Evolutionary conservation across 148 eudicot genomes (phyloP), one percentile per base, ranked within the genome.

Genomic region (Simmondsia chinensis): DNA sequence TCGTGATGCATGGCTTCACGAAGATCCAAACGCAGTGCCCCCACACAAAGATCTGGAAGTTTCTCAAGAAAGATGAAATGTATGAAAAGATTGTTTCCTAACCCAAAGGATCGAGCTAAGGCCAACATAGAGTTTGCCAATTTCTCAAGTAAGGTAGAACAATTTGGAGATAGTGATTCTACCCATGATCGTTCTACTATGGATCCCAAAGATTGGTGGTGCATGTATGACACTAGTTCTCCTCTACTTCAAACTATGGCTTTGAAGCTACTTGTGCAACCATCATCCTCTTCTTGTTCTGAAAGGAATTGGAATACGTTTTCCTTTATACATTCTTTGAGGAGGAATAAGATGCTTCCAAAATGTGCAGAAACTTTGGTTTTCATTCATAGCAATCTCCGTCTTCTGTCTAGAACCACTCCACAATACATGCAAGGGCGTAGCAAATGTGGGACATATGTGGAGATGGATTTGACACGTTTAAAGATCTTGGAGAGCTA

Each of bases 251-350:
- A 57, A 38, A 9, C 14, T 1, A 17, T 57, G 0, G 47, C 47
- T 6, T 20, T 56, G 2, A 35, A 21, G 3, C 12, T 45, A n/a
- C 44, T 56, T 29, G 30, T 22, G 1, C 39, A 38, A 15, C 37
- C 11, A 6, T 21, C 53, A 12, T 38, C 53, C 20, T 36, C 39
- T 2, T 57, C 47, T 4, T 47, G 40, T 13, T n/a, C 23, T 48
- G 54, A 39, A 39, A 38, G 62, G 7, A 47, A 57, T 13, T 37
- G 47, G 54, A 57, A 54, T 30, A 14, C 23, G 2, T 46, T 36
- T 15, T 28, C 44, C 2, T 17, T 35, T 15, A 37, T 46, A 15
- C 52, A 46, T 2, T 45, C 13, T 7, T 2, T 21, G 5, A 41
- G 13, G 48, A 40, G 38, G 25, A 40, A 41, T 13, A 53, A 23